Evolutionary conservation across 2,329 filamentous ascomycete genomes (phyloP), one percentile per base, ranked within the genome.

Genomic region (Macrophomina phaseolina): DNA sequence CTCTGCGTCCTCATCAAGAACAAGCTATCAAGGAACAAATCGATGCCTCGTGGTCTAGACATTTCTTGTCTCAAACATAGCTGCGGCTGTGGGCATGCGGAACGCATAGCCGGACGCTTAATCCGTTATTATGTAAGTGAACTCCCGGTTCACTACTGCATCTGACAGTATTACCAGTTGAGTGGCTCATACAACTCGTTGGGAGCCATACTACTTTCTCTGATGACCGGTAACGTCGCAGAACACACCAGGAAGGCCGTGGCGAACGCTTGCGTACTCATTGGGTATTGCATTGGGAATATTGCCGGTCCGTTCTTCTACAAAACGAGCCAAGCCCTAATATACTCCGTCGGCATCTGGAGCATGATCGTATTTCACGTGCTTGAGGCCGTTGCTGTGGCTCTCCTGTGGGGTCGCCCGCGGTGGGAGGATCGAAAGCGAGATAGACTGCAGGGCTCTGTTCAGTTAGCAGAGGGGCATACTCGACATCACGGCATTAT

Each of bases 221-320:
- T 76, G 1, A 67, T 68, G 23, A 69, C 70, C 4, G 73, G 74
- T 48, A 79, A 79, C 65, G 77, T 75, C 1, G 76, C 78, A 0
- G 70, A 78, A 0, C 76, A 80, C 34, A 80, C 78, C 0, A 80
- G 80, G 52, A 79, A 83, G 58, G 75, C 75, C 0, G 84, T 82
- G 0, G 73, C 77, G 1, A 84, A 84, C 23, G 74, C 84, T 1
- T 74, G 83, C 12, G 75, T 84, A 0, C 80, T 85, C 51, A 76
- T 85, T 5, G 82, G 81, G 0, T 86, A 78, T 61, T 80, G 75
- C 42, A 51, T 76, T 0, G 77, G 76, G 1, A 82, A 82, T 58
- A 80, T 82, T 58, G 75, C 81, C 4, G 79, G 74, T 0, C 80
- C 81, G 0, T 74, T 79, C 60, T 80, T 81, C 28, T 83, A 82